Evolutionary conservation across 805 yeast species (phyloP), one percentile per base, ranked within the genome.

Genomic region (Jamesozyma rosinii): DNA sequence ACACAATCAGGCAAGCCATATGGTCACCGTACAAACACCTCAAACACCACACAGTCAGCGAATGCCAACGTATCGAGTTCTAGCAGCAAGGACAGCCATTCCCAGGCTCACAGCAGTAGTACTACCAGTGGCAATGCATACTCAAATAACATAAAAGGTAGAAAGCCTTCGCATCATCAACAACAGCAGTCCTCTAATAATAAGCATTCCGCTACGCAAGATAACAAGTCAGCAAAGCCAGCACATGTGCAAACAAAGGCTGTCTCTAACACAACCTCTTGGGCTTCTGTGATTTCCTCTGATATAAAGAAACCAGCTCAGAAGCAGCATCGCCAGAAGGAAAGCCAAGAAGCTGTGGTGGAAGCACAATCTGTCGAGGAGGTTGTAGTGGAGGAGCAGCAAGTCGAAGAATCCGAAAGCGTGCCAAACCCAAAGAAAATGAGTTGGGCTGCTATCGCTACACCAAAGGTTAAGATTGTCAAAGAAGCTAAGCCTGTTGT

Each of bases 381-480:
- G 31, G 41, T 37, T 15, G 33, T 39, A n/a, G 43, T 34, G 14
- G 38, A 31, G 37, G 46, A 47, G 33, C 31, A 42, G 19, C 42
- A 41, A 37, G 32, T n/a, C 30, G 37, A 46, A 15, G 30, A 39
- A 40, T 30, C 11, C 13, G 29, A 31, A 35, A 38, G n/a, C 15
- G 49, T 47, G 41, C 52, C 43, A 18, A 35, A 29, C 31, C 21
- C 45, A 30, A 61, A 57, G 53, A 61, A 68, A 50, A 67, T 70
- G 55, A 70, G 86, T 4, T 81, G 87, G 84, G 86, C 87, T 26
- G 75, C 88, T 15, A 76, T 81, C 53, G 80, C 81, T 41, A 65
- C 76, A 44, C 80, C 86, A 37, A 70, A 72, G 55, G 61, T 68
- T 31, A 62, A 56, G 42, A 49, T 55, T 35, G 61, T 59, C 27